Evolutionary conservation across 2,329 filamentous ascomycete species (phyloP), one percentile per base, ranked within the genome.

Genomic region (Phoma sp.): DNA sequence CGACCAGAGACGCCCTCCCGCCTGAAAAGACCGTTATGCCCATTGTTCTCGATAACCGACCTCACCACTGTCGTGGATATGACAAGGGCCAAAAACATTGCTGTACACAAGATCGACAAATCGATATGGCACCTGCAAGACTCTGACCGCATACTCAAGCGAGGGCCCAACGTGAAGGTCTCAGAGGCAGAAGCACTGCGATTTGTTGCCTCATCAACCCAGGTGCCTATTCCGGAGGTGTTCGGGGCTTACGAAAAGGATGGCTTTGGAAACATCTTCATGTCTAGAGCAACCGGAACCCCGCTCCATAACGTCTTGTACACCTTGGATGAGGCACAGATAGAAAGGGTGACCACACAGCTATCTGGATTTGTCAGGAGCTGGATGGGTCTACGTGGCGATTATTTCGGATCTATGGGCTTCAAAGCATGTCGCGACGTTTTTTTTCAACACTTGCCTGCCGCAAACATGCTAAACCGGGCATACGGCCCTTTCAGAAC

Each of bases 211-310:
- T 51, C 40, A 7, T 45, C 34, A 25, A 57, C 59, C 12, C 40
- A 56, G 23, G 43, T 60, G 15, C 59, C 56, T 38, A 48, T 64
- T n/a, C 52, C 57, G 15, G 46, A 54, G 36, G 61, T 64, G n/a
- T 52, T 60, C 37, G 52, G 53, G 12, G 56, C 57, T 11, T 60
- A 60, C 38, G 54, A 58, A 37, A 58, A 40, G 25, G 46, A 54
- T 23, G 59, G 57, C 15, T 20, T 14, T 10, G 53, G 53, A 7
- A 50, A 60, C 34, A 62, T 64, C 15, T 58, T 53, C 39, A 59
- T 64, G 59, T 56, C 53, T 10, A 58, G 52, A 23, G 46, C 53
- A 5, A 38, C 50, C n/a, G 57, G 61, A 23, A 23, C 17, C n/a
- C 36, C 28, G n/a, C 39, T 64, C 17, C 28, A 47, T 11, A 29